Conservation (phyloP, 2,329 filamentous ascomycete genomes). For the Bisporella sp. region DNA sequence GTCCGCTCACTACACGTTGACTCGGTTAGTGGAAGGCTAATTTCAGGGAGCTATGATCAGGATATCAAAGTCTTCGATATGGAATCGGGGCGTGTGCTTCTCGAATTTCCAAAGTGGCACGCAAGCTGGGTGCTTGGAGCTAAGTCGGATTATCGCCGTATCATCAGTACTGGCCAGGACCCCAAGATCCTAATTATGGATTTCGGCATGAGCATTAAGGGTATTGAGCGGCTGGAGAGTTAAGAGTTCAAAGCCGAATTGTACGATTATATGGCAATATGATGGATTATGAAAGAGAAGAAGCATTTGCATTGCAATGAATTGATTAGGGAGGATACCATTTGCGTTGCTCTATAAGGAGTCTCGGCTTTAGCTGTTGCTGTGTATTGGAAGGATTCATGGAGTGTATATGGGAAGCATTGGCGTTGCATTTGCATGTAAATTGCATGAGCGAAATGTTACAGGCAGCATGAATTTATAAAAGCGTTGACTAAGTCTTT, state of each 20-base stretch:
- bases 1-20: slow-evolving; percentile 91
- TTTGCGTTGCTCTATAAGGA: no score
- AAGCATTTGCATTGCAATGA: no score
- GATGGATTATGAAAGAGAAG: no score
- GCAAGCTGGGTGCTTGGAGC: slow-evolving; percentile 94
- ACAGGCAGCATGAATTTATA: no score
- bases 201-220: slow-evolving; percentile 61
- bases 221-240: slow-evolving; percentile 53
- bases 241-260: neutral
- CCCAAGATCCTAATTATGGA: slow-evolving; percentile 90
- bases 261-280: no score
- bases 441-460: no score
- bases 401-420: no score
- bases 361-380: no score
- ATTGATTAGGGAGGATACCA: no score
- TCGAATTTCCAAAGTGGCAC: slow-evolving; percentile 92
- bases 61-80: slow-evolving; percentile 94
- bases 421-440: no score
- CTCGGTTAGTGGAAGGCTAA: slow-evolving; percentile 73
- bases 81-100: slow-evolving; percentile 66
- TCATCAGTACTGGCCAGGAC: slow-evolving; percentile 92
- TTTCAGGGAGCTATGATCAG: slow-evolving; percentile 91
- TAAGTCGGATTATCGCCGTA: slow-evolving; percentile 90
- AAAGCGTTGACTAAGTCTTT: no score
- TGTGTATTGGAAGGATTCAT: no score